Percentiles rank a stretch among this genome's conserved stretches.
Evolutionary conservation across 1,284 basidiomycete species (phyloP).

Genomic region (Puccinia triticina): DNA sequence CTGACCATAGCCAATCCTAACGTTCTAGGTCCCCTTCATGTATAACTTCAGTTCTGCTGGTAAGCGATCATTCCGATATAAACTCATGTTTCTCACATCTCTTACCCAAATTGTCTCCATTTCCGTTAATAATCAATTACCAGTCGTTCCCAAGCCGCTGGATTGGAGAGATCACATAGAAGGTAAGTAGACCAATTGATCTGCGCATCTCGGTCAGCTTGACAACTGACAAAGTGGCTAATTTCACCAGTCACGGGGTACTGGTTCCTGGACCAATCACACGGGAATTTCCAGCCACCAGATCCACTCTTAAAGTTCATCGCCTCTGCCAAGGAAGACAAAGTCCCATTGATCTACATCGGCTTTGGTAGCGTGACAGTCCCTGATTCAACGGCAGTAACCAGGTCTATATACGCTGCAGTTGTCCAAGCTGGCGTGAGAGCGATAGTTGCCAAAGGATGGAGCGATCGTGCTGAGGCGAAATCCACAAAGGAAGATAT

Average conservation of each 20-base stretch:
- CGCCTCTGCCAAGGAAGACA: slow-evolving; percentile 70
- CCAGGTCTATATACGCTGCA: slow-evolving; percentile 52
- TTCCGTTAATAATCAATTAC: neutral
- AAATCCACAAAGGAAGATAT: slow-evolving; percentile 47
- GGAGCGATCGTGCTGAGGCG: slow-evolving; percentile 54
- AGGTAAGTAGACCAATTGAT: neutral
- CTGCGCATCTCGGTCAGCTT: neutral
- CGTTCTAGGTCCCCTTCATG: slow-evolving; percentile 55
- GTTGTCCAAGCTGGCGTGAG: slow-evolving; percentile 56
- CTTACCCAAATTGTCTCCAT: neutral
- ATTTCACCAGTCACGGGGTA: slow-evolving; percentile 55
- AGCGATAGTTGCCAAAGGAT: slow-evolving; percentile 58
- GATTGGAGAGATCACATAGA: slow-evolving; percentile 57
- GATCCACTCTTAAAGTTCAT: slow-evolving; percentile 79
- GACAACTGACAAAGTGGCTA: neutral
- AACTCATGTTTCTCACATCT: neutral
- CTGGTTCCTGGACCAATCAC: slow-evolving; percentile 64
- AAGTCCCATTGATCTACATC: slow-evolving; percentile 93
- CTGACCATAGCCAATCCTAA: neutral
- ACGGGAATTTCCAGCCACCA: slow-evolving; percentile 81
- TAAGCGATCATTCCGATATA: neutral
- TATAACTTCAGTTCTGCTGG: slow-evolving; percentile 57
- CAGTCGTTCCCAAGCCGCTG: slow-evolving; percentile 56
- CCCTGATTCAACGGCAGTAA: slow-evolving; percentile 33
- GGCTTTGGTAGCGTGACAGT: slow-evolving; percentile 74